Conservation (phyloP, 2,329 filamentous ascomycete species). For the Aspergillus pseudotamarii region DNA sequence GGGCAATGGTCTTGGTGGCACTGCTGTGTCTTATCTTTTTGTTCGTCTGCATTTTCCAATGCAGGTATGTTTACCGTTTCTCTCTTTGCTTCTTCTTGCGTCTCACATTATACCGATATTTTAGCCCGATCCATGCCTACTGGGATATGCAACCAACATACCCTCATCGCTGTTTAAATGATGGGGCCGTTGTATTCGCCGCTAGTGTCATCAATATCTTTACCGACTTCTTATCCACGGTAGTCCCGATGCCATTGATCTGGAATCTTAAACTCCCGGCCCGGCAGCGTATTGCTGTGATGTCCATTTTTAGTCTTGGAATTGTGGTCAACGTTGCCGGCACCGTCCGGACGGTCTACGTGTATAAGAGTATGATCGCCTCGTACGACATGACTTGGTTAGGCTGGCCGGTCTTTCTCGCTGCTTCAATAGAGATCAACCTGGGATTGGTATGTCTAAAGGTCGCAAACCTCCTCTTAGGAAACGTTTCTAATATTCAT, state of each 20-base stretch:
- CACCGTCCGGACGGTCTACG: conserved; percentile 37
- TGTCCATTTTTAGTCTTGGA: conserved; percentile 42
- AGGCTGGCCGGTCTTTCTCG: conserved; percentile 36
- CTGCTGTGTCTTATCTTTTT: conserved; percentile 34
- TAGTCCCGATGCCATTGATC: conserved; percentile 44
- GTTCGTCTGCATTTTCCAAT: conserved; percentile 42
- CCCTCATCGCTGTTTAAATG: conserved; percentile 32
- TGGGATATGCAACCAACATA: conserved; percentile 34
- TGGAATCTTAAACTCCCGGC: conserved; percentile 42
- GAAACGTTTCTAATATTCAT: conserved; percentile 6
- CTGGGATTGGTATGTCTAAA: conserved; percentile 36
- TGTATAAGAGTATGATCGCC: conserved; percentile 35
- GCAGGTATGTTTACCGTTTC: conserved; percentile 32
- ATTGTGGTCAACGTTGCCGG: conserved; percentile 40
- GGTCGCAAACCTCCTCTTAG: not conserved
- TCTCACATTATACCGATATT: not conserved
- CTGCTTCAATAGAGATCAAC: conserved; percentile 38
- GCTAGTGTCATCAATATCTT: conserved; percentile 43
- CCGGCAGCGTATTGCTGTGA: conserved; percentile 41
- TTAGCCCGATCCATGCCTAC: conserved; percentile 36
- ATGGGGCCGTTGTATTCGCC: conserved; percentile 33
- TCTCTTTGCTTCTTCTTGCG: not conserved
- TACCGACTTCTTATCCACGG: conserved; percentile 39
- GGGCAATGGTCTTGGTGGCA: conserved; percentile 35
- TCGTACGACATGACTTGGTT: conserved; percentile 40